Evolutionary conservation across 2,329 filamentous ascomycete species (phyloP), one percentile per base, ranked within the genome.

Genomic region (Penicillium hesseltinei): DNA sequence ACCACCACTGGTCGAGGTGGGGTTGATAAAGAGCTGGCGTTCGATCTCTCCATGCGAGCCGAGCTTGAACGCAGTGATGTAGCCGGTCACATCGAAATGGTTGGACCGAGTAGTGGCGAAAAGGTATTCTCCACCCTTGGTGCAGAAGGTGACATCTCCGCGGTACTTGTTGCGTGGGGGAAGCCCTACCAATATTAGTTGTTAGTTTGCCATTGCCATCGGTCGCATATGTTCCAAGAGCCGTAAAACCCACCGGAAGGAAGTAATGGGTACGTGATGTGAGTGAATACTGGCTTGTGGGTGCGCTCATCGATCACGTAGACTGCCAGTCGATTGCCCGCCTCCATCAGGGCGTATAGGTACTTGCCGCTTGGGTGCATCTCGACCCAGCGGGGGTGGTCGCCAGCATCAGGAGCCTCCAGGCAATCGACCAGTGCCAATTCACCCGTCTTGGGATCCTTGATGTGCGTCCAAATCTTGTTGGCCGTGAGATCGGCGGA

Each of bases 371-470:
- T 84, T 3, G 88, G 88, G 73, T 93, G 89, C 71, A 95, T 88
- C 65, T 90, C 90, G 15, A 95, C 89, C 91, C 91, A 96, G 68
- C 91, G 85, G 17, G 91, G 91, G 73, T 94, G 91, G 73, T 96
- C 91, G 59, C 82, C 81, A 3, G 83, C 76, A 45, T 82, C 81
- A 0, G 90, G 90, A 29, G 90, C 90, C 61, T 88, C 84, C 35
- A 92, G 81, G 69, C 82, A 86, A 64, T 89, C 90, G 54, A 93
- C 82, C 21, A 92, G 82, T 48, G 84, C 82, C 56, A 94, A 76
- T 51, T 82, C 78, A 17, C 88, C 88, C 3, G 82, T 80, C 53
- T 81, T 72, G 7, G 77, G 68, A 58, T 84, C 82, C 73, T 92
- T 92, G 71, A 85, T 84, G 76, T 96, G 91, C 23, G 88, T 88